Evolutionary conservation across 2,329 filamentous ascomycete genomes (phyloP).

Genomic region (Lizonia empirigonia): DNA sequence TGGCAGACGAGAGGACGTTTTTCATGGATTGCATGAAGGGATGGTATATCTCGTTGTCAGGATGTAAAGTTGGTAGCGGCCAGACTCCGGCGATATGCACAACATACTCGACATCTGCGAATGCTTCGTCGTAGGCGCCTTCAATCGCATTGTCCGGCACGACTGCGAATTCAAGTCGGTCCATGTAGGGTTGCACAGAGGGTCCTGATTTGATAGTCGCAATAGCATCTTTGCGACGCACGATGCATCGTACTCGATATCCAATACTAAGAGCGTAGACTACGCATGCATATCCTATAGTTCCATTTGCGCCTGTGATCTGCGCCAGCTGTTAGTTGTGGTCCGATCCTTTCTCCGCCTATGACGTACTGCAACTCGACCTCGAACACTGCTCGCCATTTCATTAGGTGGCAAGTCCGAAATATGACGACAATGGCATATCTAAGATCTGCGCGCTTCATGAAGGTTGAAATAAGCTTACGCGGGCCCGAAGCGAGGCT

Average conservation of each 20-base stretch:
- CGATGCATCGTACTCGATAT: constrained; percentile 43
- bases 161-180: constrained; percentile 31
- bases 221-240: constrained; percentile 38
- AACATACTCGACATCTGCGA: constrained; percentile 32
- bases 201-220: constrained; percentile 30
- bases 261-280: constrained; percentile 34
- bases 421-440: neutral
- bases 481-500: neutral
- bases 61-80: constrained; percentile 40
- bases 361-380: constrained; percentile 34
- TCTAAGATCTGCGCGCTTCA: neutral
- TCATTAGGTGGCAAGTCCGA: too few relatives aligned
- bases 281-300: constrained; percentile 41
- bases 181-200: constrained; percentile 32
- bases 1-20: constrained; percentile 34
- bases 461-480: constrained; percentile 2
- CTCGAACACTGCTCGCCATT: too few relatives aligned
- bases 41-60: constrained; percentile 41
- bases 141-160: constrained; percentile 38
- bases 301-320: constrained; percentile 46
- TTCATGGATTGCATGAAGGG: constrained; percentile 43
- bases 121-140: constrained; percentile 37
- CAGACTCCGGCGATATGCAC: constrained; percentile 45
- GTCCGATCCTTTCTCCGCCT: neutral
- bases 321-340: constrained; percentile 15